Evolutionary conservation across 108 stramenopile genomes (phyloP).

Genomic region (Asterionellopsis glacialis): DNA sequence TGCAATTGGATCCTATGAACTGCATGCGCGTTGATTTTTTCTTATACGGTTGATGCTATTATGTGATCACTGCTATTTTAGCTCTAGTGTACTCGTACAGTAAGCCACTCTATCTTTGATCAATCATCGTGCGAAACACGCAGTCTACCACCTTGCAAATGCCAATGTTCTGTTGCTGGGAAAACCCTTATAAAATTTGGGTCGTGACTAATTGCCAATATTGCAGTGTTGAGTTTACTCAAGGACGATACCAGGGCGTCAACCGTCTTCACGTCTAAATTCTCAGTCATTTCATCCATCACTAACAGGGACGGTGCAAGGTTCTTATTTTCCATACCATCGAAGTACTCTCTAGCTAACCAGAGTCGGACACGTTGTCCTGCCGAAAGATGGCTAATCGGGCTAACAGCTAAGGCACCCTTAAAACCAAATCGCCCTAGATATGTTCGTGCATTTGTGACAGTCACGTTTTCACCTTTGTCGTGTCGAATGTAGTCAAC

Average conservation of each 20-base stretch:
- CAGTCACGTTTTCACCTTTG: constrained; percentile 19
- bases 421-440: constrained; percentile 34
- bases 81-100: too few relatives aligned
- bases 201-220: constrained; percentile 41
- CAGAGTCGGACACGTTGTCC: constrained; percentile 55
- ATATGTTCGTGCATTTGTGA: constrained; percentile 28
- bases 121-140: too few relatives aligned
- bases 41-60: too few relatives aligned
- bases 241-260: constrained; percentile 26
- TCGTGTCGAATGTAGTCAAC: constrained; percentile 14
- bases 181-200: constrained; percentile 33
- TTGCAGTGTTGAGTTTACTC: constrained; percentile 22
- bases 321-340: too few relatives aligned
- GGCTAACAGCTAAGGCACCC: constrained; percentile 23
- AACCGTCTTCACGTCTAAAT: constrained; percentile 40
- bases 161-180: constrained; percentile 4
- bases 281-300: constrained; percentile 50
- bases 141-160: not conserved
- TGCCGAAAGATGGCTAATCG: constrained; percentile 34
- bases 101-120: too few relatives aligned
- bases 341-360: constrained; percentile 28
- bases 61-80: too few relatives aligned
- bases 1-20: too few relatives aligned
- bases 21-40: too few relatives aligned
- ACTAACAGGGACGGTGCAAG: constrained; percentile 27